A percentile compares a stretch with the other conserved stretches of the same genome.
These are phyloP conservation scores for Boletus rufocinnamomeus DNA, from an alignment of 768 basidiomycete species.

Conservation along the genomic window DNA sequence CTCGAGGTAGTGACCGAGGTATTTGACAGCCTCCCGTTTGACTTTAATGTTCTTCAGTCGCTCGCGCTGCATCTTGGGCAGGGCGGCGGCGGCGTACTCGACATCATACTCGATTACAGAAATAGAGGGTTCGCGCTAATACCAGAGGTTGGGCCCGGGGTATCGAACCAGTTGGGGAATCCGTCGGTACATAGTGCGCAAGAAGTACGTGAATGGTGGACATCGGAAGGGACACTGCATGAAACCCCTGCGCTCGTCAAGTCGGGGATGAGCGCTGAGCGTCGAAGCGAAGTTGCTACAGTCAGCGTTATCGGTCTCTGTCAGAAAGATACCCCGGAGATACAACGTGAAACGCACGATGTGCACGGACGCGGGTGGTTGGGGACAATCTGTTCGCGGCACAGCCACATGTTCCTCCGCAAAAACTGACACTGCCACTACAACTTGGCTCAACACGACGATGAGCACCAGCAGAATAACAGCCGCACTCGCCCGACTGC, in stretches of 20 bases:
- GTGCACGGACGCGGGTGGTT: no score
- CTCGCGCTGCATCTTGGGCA: not conserved
- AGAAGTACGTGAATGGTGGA: not conserved
- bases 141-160: no score
- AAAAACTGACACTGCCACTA: not conserved
- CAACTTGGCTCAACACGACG: not conserved
- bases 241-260: no score
- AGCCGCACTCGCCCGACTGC: not conserved
- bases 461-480: conserved; percentile 16
- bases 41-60: not conserved
- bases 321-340: no score
- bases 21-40: not conserved
- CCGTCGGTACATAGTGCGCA: not conserved
- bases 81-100: not conserved
- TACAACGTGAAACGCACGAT: no score
- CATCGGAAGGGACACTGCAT: no score
- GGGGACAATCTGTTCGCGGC: no score
- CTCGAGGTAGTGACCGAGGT: not conserved
- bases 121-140: not conserved
- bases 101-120: not conserved
- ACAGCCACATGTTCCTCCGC: not conserved
- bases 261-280: no score
- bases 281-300: no score
- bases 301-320: no score
- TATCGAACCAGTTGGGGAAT: not conserved